Evolutionary conservation across 2,329 filamentous ascomycete species (phyloP).

Genomic region (Paraphaeosphaeria sporulosa): DNA sequence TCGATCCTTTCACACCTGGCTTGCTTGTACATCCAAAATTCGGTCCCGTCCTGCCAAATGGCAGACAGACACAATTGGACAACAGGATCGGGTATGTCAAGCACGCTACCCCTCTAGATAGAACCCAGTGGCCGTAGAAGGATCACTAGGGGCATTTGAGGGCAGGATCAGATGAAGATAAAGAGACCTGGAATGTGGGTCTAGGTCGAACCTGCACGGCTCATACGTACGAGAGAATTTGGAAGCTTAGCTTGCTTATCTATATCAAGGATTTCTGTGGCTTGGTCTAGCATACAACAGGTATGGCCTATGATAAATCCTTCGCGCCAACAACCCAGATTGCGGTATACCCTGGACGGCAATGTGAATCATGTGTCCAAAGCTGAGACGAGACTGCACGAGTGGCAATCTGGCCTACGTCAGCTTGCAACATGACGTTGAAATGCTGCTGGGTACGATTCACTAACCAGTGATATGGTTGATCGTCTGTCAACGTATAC

Average conservation of each 20-base stretch:
- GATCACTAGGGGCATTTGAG: neutral
- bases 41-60: conserved; percentile 5
- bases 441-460: too few relatives aligned
- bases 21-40: conserved; percentile 11
- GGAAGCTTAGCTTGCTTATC: neutral
- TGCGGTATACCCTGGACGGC: too few relatives aligned
- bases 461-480: too few relatives aligned
- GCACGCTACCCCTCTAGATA: conserved; percentile 7
- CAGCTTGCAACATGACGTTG: neutral
- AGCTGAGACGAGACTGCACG: too few relatives aligned
- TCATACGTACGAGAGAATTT: neutral
- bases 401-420: neutral
- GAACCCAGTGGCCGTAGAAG: conserved; percentile 3
- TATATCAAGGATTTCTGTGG: neutral
- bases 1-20: conserved; percentile 5
- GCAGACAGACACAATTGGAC: conserved; percentile 4
- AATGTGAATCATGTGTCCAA: too few relatives aligned
- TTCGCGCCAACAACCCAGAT: too few relatives aligned
- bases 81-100: conserved; percentile 11
- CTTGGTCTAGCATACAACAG: neutral
- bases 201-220: too few relatives aligned
- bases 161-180: neutral
- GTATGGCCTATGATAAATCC: too few relatives aligned
- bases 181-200: too few relatives aligned
- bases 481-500: too few relatives aligned